Conservation (phyloP, 345 rosid genomes). For the Bruguiera parviflora region DNA sequence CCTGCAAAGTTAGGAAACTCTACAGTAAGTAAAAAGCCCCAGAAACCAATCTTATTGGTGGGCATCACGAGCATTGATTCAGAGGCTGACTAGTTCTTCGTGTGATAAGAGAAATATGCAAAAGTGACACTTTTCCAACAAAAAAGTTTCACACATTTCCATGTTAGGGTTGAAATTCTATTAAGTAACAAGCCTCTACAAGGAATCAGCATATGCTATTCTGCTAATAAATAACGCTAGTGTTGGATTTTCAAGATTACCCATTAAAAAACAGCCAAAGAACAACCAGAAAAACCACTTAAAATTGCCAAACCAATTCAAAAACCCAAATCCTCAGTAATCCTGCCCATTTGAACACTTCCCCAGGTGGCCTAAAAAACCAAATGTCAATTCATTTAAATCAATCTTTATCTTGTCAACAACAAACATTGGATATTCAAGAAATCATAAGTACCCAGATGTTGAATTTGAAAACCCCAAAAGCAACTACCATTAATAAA, state of each 20-base stretch:
- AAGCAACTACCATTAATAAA: too few species aligned
- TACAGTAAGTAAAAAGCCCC: not conserved
- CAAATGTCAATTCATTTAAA: too few species aligned
- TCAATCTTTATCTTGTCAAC: too few species aligned
- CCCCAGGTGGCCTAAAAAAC: too few species aligned
- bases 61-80: not conserved
- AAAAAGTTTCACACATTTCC: not conserved
- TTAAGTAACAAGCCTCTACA: not conserved
- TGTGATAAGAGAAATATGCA: not conserved
- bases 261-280: not conserved
- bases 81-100: not conserved
- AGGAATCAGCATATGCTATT: not conserved
- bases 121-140: not conserved
- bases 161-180: not conserved
- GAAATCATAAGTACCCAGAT: too few species aligned
- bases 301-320: too few species aligned
- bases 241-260: not conserved
- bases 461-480: too few species aligned
- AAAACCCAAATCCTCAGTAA: too few species aligned
- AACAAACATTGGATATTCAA: too few species aligned
- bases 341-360: too few species aligned
- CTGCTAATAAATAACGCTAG: not conserved
- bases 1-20: slow-evolving; percentile 42
- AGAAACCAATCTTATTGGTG: not conserved
- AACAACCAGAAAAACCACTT: too few species aligned